Conservation (phyloP, 164 flowering plant genomes). For the Nelumbo lutea region DNA sequence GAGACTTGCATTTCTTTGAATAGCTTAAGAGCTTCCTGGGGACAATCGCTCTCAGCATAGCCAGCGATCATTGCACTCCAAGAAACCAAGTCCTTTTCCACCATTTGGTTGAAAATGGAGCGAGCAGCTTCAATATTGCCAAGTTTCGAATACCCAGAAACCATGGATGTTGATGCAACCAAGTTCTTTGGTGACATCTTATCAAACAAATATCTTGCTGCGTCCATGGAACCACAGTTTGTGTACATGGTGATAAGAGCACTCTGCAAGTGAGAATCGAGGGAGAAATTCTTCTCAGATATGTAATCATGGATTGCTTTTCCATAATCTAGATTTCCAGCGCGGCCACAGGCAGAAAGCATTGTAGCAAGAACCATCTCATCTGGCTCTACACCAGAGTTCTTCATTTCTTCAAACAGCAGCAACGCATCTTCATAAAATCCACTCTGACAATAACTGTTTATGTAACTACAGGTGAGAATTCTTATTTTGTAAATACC, state of each 20-base stretch:
- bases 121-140: slow-evolving; percentile 60
- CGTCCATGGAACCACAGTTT: slow-evolving; percentile 57
- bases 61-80: slow-evolving; percentile 88
- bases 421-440: slow-evolving; percentile 44
- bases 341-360: slow-evolving; percentile 58
- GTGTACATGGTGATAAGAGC: slow-evolving; percentile 68
- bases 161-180: slow-evolving; percentile 61
- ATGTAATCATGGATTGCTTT: slow-evolving; percentile 49
- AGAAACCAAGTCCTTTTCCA: slow-evolving; percentile 62
- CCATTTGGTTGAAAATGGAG: slow-evolving; percentile 47
- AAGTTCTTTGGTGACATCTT: slow-evolving; percentile 34
- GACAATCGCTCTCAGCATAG: slow-evolving; percentile 65
- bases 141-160: slow-evolving; percentile 49
- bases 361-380: slow-evolving; percentile 41
- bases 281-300: slow-evolving; percentile 24
- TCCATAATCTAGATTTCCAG: slow-evolving; percentile 45
- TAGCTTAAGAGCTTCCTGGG: slow-evolving; percentile 52
- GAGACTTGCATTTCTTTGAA: slow-evolving; percentile 43
- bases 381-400: slow-evolving; percentile 45
- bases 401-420: slow-evolving; percentile 67
- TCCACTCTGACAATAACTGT: slow-evolving; percentile 47
- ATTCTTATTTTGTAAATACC: background rate
- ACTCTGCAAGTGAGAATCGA: slow-evolving; percentile 45
- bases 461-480: background rate
- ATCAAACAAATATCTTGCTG: slow-evolving; percentile 44